phyloP scores from a whole-genome alignment of 2,329 filamentous ascomycete species.

The Microdochium nivale region DNA sequence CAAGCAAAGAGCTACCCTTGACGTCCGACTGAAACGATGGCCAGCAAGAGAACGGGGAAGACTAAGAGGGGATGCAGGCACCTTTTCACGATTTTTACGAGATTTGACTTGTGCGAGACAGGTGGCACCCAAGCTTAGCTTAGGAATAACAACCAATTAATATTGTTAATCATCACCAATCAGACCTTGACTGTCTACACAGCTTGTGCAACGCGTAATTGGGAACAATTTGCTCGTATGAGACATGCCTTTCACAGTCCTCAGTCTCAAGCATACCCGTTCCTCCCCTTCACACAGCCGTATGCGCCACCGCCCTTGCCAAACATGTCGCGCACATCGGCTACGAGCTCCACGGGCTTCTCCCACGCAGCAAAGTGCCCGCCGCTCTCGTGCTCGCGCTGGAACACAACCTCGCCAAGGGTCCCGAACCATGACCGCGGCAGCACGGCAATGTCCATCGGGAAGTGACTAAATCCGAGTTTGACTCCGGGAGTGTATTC shows the following conservation, averaged over 20 bases:
- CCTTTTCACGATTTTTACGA: neutral
- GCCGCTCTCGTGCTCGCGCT: conserved; percentile 38
- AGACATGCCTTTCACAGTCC: neutral
- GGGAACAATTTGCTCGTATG: no score
- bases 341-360: conserved; percentile 39
- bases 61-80: no score
- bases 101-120: neutral
- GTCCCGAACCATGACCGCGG: conserved; percentile 49
- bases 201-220: no score
- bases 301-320: conserved; percentile 37
- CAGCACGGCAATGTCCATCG: conserved; percentile 44
- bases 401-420: conserved; percentile 51
- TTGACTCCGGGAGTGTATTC: conserved; percentile 26
- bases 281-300: conserved; percentile 19
- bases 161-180: no score
- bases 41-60: no score
- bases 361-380: conserved; percentile 58
- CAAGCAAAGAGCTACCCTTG: no score
- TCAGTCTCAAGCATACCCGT: conserved; percentile 11
- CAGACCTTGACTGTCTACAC: no score
- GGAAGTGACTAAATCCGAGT: conserved; percentile 42
- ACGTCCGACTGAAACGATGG: no score
- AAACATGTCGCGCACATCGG: conserved; percentile 51
- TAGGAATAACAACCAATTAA: neutral
- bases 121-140: no score